Conservation (phyloP, 129 eudicot species). For the Deinandra increscens region DNA sequence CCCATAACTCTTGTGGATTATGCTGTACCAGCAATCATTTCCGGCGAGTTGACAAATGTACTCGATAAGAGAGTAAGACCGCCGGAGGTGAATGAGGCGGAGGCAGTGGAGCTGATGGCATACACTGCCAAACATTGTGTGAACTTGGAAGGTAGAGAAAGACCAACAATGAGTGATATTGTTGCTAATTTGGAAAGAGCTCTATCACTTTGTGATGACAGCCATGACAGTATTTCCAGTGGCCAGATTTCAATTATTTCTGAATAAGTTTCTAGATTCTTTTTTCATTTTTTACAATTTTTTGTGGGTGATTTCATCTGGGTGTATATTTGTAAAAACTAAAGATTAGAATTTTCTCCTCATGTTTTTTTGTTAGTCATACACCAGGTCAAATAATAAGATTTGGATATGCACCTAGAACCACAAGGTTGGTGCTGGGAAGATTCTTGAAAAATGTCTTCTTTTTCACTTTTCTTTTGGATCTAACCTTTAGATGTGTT, state of each 20-base stretch:
- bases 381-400: conserved; percentile 24
- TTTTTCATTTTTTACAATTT: conserved; percentile 19
- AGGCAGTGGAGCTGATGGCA: conserved; percentile 91
- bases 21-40: conserved; percentile 64
- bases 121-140: conserved; percentile 97
- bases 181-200: conserved; percentile 92
- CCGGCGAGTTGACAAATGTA: conserved; percentile 62
- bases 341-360: conserved; percentile 27
- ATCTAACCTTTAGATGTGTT: background rate
- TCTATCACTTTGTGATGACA: conserved; percentile 59
- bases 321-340: conserved; percentile 31
- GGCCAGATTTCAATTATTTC: conserved; percentile 71
- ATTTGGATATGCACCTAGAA: conserved; percentile 24
- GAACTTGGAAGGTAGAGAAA: conserved; percentile 75
- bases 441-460: conserved; percentile 1
- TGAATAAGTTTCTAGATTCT: conserved; percentile 37
- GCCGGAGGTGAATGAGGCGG: conserved; percentile 64
- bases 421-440: conserved; percentile 30
- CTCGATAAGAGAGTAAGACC: conserved; percentile 74
- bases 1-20: conserved; percentile 78
- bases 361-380: conserved; percentile 23
- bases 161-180: conserved; percentile 86
- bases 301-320: conserved; percentile 21
- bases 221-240: conserved; percentile 85
- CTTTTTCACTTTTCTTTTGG: background rate